Conservation (phyloP, 768 basidiomycete genomes). For the Chiua virens region DNA sequence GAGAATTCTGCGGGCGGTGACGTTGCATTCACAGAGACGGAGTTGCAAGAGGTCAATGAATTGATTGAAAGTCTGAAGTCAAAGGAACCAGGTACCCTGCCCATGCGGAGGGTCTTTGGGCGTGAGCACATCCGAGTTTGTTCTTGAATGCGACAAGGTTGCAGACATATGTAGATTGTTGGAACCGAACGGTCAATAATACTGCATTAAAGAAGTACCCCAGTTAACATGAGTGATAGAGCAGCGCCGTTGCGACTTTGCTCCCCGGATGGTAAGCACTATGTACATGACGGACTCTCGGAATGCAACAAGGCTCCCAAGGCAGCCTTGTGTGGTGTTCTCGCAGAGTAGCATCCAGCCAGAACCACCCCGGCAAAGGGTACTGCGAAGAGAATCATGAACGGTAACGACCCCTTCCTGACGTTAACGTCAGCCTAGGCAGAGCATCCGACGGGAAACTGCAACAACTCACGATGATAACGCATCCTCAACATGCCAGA, state of each 20-base stretch:
- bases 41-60: conserved; percentile 39
- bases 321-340: not conserved
- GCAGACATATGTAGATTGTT: not conserved
- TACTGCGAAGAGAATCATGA: not conserved
- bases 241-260: not conserved
- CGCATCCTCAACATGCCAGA: not conserved
- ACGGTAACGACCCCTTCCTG: not conserved
- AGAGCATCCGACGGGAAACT: not conserved
- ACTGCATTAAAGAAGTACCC: too few species aligned
- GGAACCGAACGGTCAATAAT: not conserved
- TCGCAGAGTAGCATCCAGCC: too few species aligned
- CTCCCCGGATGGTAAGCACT: not conserved
- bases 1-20: conserved; percentile 48
- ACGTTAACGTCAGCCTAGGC: not conserved
- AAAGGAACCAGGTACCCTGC: conserved; percentile 41
- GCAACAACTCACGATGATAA: conserved; percentile 7
- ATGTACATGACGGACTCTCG: conserved; percentile 13
- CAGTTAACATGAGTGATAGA: too few species aligned
- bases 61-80: conserved; percentile 36
- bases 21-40: conserved; percentile 40
- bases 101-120: conserved; percentile 32
- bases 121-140: conserved; percentile 14
- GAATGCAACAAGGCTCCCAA: not conserved
- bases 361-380: not conserved
- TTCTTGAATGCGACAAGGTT: not conserved